Base-by-base conservation (phyloP, 2,329 filamentous ascomycete species). In the Fusarium euwallaceae region DNA sequence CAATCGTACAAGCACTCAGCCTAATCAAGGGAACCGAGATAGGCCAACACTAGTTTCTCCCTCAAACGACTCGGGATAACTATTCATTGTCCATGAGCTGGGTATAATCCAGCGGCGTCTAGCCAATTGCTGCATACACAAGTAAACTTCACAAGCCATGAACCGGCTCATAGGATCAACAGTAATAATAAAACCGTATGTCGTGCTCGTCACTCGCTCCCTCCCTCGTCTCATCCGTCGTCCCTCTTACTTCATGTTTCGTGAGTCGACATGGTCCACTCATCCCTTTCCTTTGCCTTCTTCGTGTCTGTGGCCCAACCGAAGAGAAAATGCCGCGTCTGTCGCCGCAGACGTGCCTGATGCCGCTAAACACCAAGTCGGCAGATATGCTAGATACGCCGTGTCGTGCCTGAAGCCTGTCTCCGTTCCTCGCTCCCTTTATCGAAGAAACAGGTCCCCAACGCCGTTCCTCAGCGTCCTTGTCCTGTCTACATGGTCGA, bases 401-500 rank as follows among this genome's bases (percentile, higher is more conserved):
- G 36, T 37, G 45, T 61, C 60, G 56, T 66, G 69, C 66, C 74
- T 66, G 14, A 37, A 63, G 55, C n/a, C 34, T 37, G 51, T 53
- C 45, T 43, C 45, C 48, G 58, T 69, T 61, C 51, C 51, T 45
- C 58, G 17, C 56, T 29, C 22, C 63, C 58, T 71, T 82, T 81
- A 85, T 79, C 82, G 82, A 74, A 92, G 87, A 83, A 92, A 92
- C 79, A 93, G 85, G 79, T 92, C 91, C 51, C 88, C 88, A 72
- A 85, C 87, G 55, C 90, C 91, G 78, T 92, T 92, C 69, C 90
- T 86, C 74, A 88, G 76, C 22, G 86, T 83, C 75, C 90, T 86
- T 62, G 90, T 86, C 78, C 91, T 88, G 82, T 93, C 91, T 56
- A 89, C 83, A 76, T 93, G 92, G 80, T 93, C 92, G 70, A 93